These are phyloP conservation scores for Pleurotus salmoneostramineus DNA, from an alignment of 768 basidiomycete genomes.

Conservation along the genomic window DNA sequence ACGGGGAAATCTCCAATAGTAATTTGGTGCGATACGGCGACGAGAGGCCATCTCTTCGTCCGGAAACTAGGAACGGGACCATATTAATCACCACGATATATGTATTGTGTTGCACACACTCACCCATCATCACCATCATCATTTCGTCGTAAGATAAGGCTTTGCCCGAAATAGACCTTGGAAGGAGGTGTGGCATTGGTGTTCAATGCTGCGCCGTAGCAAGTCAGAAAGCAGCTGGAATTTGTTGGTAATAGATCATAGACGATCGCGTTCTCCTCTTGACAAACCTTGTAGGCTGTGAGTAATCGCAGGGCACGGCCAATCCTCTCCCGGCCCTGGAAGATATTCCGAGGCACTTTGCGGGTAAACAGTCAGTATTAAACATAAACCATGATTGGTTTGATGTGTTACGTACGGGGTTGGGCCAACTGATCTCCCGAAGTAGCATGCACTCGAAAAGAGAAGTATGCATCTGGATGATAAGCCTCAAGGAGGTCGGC, in stretches of 20 bases:
- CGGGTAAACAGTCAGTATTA: background rate
- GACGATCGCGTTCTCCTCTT: slow-evolving; percentile 4
- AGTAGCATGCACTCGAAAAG: background rate
- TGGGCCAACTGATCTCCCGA: background rate
- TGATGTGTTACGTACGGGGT: background rate
- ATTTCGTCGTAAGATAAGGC: background rate
- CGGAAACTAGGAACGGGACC: background rate
- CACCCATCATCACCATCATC: background rate
- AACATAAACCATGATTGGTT: background rate
- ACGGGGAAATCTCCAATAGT: slow-evolving; percentile 4
- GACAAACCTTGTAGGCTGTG: slow-evolving; percentile 3
- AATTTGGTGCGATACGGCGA: slow-evolving; percentile 3
- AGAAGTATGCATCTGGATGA: slow-evolving; percentile 3
- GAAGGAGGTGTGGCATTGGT: background rate
- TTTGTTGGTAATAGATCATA: slow-evolving; percentile 1
- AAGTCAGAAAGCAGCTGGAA: background rate
- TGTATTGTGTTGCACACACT: background rate
- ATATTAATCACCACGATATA: background rate
- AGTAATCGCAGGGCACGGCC: slow-evolving; percentile 4
- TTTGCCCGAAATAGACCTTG: slow-evolving; percentile 2
- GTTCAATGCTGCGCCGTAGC: background rate
- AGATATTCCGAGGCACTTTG: background rate
- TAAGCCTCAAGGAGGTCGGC: background rate
- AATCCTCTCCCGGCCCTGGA: slow-evolving; percentile 1
- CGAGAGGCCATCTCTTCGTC: background rate